Percentiles rank a stretch among this genome's conserved stretches.
Conservation (phyloP, 2,329 filamentous ascomycete genomes). For the Cryoendolithus antarcticus region DNA sequence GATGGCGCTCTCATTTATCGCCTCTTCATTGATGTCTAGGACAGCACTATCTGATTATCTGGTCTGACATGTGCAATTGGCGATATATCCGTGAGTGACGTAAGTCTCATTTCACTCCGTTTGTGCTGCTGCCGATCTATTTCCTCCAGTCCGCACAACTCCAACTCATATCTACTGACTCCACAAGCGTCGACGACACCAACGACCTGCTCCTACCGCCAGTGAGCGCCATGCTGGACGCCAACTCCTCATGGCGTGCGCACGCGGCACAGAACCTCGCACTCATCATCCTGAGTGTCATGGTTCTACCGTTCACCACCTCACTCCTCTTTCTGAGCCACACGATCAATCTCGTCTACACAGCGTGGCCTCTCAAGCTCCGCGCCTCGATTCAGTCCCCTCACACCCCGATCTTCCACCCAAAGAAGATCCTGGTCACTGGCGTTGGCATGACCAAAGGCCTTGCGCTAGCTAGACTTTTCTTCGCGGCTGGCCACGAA, state of each 20-base stretch:
- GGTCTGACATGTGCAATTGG: too few relatives aligned
- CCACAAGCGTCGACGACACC: too few relatives aligned
- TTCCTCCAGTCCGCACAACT: too few relatives aligned
- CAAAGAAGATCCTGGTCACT: constrained; percentile 54
- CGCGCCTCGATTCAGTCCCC: constrained; percentile 15
- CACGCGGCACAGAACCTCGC: constrained; percentile 38
- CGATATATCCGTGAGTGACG: too few relatives aligned
- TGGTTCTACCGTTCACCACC: constrained; percentile 40
- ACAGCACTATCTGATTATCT: too few relatives aligned
- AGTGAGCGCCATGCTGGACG: constrained; percentile 20
- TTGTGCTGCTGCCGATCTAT: too few relatives aligned
- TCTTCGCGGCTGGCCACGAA: constrained; percentile 52
- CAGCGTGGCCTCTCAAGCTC: constrained; percentile 14
- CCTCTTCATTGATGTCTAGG: too few relatives aligned
- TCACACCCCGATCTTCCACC: constrained; percentile 26
- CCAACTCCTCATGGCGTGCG: constrained; percentile 19
- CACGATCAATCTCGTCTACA: constrained; percentile 18
- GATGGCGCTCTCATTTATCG: too few relatives aligned
- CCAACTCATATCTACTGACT: too few relatives aligned
- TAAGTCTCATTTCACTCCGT: too few relatives aligned
- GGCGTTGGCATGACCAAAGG: constrained; percentile 64
- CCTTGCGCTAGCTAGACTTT: constrained; percentile 51
- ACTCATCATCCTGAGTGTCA: constrained; percentile 32
- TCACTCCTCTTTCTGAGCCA: constrained; percentile 30
- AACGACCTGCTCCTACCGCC: too few relatives aligned